A percentile compares a stretch with the other conserved stretches of the same genome.
These are phyloP conservation scores for Xanthoconium separans DNA, from an alignment of 1,284 basidiomycete genomes.

Conservation along the genomic window DNA sequence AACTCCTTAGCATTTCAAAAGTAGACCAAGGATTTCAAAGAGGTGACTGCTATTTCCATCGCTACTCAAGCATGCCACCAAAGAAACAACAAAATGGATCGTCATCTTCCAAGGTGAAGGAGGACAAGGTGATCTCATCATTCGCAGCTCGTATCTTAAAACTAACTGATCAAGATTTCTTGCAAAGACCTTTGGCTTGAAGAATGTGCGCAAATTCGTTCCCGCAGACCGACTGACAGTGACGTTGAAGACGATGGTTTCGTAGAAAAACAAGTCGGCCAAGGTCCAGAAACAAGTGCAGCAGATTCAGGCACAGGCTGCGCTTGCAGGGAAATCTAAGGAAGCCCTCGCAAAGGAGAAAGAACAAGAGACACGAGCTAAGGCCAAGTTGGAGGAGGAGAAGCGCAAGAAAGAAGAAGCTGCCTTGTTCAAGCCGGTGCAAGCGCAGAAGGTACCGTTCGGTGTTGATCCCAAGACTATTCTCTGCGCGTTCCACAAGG, in stretches of 20 bases:
- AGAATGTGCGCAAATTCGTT: constrained; percentile 63
- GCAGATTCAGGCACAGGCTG: constrained; percentile 74
- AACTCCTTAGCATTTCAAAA: neutral
- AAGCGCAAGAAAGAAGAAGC: constrained; percentile 86
- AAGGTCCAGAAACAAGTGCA: constrained; percentile 89
- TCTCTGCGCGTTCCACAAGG: constrained; percentile 87
- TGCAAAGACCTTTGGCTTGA: constrained; percentile 85
- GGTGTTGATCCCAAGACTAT: constrained; percentile 95
- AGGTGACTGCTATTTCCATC: neutral
- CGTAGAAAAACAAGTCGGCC: constrained; percentile 89
- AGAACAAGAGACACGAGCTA: constrained; percentile 76
- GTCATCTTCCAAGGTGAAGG: constrained; percentile 63
- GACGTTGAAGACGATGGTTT: constrained; percentile 12
- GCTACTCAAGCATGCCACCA: constrained; percentile 56
- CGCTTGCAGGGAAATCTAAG: constrained; percentile 74
- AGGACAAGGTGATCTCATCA: constrained; percentile 63
- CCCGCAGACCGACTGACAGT: constrained; percentile 3
- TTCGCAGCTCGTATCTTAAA: constrained; percentile 16
- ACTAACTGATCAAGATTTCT: constrained; percentile 34
- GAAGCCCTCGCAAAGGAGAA: constrained; percentile 80
- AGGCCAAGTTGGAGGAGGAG: constrained; percentile 79
- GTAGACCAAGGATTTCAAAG: neutral
- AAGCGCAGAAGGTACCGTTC: constrained; percentile 88
- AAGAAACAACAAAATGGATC: constrained; percentile 59
- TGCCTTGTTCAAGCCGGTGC: constrained; percentile 74